A percentile compares a stretch with the other conserved stretches of the same genome.
Conservation (phyloP, 495 filamentous ascomycete genomes). For the Penicillium maclennaniae region DNA sequence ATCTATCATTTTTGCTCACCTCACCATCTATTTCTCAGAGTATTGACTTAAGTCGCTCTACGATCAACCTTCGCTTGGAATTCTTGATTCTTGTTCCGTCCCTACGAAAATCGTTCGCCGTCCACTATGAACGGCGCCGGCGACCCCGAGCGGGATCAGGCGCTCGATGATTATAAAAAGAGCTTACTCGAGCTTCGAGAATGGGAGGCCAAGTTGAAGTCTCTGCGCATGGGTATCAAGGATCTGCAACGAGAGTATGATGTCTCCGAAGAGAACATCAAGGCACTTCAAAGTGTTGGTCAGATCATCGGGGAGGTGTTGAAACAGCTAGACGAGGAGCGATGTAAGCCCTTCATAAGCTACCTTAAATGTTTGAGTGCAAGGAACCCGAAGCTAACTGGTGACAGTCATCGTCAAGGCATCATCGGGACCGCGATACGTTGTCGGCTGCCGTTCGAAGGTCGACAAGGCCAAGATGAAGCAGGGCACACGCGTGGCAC, state of each 20-base stretch:
- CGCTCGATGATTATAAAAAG: constrained; percentile 82
- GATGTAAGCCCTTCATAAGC: constrained; percentile 58
- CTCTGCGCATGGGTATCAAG: constrained; percentile 89
- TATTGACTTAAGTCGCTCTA: background rate
- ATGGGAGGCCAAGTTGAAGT: constrained; percentile 96
- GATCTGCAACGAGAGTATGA: constrained; percentile 91
- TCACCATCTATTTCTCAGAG: constrained; percentile 4
- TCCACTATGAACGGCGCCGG: constrained; percentile 47
- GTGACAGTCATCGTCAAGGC: constrained; percentile 73
- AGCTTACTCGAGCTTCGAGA: constrained; percentile 96
- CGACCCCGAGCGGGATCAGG: constrained; percentile 70
- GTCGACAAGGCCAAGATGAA: constrained; percentile 96
- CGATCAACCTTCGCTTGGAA: constrained; percentile 2
- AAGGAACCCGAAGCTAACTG: constrained; percentile 6
- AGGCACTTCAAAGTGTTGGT: constrained; percentile 96
- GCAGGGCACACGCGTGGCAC: constrained; percentile 95
- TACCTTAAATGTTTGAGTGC: background rate
- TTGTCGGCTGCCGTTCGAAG: constrained; percentile 97
- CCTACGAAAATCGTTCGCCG: constrained; percentile 6
- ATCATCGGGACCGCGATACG: constrained; percentile 95
- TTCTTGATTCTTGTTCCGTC: constrained; percentile 1
- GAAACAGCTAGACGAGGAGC: constrained; percentile 97
- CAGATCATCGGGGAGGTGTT: constrained; percentile 99
- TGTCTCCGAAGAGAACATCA: constrained; percentile 98
- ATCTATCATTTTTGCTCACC: constrained; percentile 16